Evolutionary conservation across 805 yeast genomes (phyloP), one percentile per base, ranked within the genome.

Genomic region (Myxozyma neotropica): DNA sequence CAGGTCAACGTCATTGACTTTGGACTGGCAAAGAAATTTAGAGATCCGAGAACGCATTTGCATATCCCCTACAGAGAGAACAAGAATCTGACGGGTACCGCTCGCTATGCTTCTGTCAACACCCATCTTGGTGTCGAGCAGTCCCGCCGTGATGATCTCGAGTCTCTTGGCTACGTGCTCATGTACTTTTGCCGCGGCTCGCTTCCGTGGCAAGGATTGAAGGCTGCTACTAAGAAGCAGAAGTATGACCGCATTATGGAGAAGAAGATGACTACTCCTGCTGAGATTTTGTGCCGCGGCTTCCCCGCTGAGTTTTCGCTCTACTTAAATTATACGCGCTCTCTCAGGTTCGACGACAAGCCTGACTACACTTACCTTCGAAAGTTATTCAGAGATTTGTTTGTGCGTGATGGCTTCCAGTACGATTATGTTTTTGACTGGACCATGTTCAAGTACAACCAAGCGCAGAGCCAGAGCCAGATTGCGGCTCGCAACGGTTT

Each of bases 111-210:
- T 53, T 83, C 91, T 60, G 87, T 94, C 68, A 93, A 92, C 75
- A 93, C 99, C 36, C 99, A 93, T 76, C 79, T 94, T 73, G 99
- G 99, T 57, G 88, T 93, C 68, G 99, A 93, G 74, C 99, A 93
- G 77, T 85, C 91, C 69, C 85, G 99, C 78, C 84, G 99, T 74
- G 99, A 93, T 75, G 99, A 93, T 74, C 81, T 93, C 69, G 99
- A 94, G 77, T 86, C 94, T 63, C 81, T 93, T 71, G 98, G 97
- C 52, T 93, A 93, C 72, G 97, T 93, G 55, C 80, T 94, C 69
- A 89, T 93, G 68, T 93, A 93, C 76, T 94, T 93, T 73, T 88
- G 96, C 75, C 84, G 96, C 59, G 98, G 99, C 45, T 88, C 96
- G 17, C 83, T 93, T 70, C 99, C 99, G 55, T 93, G 99, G 99